These are phyloP conservation scores for Corynespora cassiicola DNA, from an alignment of 2,329 filamentous ascomycete genomes.

Conservation along the genomic window DNA sequence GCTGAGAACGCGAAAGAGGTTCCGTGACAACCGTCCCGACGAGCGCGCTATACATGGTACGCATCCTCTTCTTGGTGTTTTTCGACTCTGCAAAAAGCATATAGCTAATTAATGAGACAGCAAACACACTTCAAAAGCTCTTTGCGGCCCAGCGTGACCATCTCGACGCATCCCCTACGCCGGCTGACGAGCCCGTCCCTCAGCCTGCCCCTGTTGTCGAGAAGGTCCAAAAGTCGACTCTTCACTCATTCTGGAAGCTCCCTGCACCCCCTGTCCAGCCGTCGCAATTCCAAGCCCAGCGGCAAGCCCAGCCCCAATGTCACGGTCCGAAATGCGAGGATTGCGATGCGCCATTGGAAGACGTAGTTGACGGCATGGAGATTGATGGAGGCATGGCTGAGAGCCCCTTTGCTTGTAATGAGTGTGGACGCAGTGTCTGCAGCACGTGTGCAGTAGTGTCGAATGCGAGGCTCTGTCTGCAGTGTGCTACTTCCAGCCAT, in stretches of 20 bases:
- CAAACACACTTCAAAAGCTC: constrained; percentile 53
- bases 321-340: constrained; percentile 49
- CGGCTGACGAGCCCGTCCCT: constrained; percentile 23
- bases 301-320: constrained; percentile 11
- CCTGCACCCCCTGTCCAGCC: constrained; percentile 37
- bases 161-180: constrained; percentile 35
- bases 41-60: constrained; percentile 63
- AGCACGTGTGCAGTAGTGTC: constrained; percentile 50
- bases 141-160: constrained; percentile 51
- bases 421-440: constrained; percentile 50
- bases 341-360: constrained; percentile 47
- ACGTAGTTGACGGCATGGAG: constrained; percentile 42
- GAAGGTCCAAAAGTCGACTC: constrained; percentile 50
- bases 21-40: constrained; percentile 64
- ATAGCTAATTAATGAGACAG: constrained; percentile 32
- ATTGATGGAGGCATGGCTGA: constrained; percentile 44
- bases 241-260: constrained; percentile 57
- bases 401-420: constrained; percentile 43
- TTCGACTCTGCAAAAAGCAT: no score
- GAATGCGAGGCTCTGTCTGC: constrained; percentile 47
- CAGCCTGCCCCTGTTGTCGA: constrained; percentile 14
- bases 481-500: constrained; percentile 42
- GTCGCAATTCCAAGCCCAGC: constrained; percentile 19
- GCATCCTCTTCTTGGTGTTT: neutral
- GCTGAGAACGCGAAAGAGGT: constrained; percentile 65